Evolutionary conservation across 2,329 filamentous ascomycete genomes (phyloP).

Genomic region (Phaeomoniella chlamydospora): DNA sequence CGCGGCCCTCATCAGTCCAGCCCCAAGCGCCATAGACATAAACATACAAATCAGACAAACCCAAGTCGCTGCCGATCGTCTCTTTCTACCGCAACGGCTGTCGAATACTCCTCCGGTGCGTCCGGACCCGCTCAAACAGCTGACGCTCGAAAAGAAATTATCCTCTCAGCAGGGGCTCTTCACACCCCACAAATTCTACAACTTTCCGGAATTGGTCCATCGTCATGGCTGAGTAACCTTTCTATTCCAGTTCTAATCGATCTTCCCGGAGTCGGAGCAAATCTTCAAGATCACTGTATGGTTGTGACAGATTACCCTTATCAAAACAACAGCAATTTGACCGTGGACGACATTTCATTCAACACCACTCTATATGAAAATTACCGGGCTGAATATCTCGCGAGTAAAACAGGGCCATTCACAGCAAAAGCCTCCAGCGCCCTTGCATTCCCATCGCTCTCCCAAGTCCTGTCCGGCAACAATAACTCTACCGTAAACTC

Average conservation of each 20-base stretch:
- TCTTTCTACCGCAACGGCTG: slow-evolving; percentile 4
- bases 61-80: not conserved
- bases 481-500: too few species aligned
- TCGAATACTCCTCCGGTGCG: slow-evolving; percentile 2
- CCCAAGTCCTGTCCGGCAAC: slow-evolving; percentile 10
- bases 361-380: slow-evolving; percentile 10
- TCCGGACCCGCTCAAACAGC: slow-evolving; percentile 6
- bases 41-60: not conserved
- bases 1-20: not conserved
- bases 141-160: slow-evolving; percentile 23
- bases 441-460: slow-evolving; percentile 13
- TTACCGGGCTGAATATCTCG: slow-evolving; percentile 4
- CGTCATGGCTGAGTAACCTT: slow-evolving; percentile 18
- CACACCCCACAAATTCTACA: slow-evolving; percentile 31
- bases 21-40: not conserved
- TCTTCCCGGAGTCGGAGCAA: slow-evolving; percentile 33
- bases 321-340: slow-evolving; percentile 10
- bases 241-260: slow-evolving; percentile 28
- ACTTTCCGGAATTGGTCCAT: slow-evolving; percentile 33
- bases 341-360: slow-evolving; percentile 8
- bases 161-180: slow-evolving; percentile 26
- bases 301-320: slow-evolving; percentile 8
- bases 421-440: slow-evolving; percentile 13
- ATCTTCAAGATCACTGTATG: slow-evolving; percentile 16
- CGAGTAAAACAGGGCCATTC: slow-evolving; percentile 10